These are phyloP conservation scores for Neurospora sp. DNA, from an alignment of 495 filamentous ascomycete genomes.

Conservation along the genomic window DNA sequence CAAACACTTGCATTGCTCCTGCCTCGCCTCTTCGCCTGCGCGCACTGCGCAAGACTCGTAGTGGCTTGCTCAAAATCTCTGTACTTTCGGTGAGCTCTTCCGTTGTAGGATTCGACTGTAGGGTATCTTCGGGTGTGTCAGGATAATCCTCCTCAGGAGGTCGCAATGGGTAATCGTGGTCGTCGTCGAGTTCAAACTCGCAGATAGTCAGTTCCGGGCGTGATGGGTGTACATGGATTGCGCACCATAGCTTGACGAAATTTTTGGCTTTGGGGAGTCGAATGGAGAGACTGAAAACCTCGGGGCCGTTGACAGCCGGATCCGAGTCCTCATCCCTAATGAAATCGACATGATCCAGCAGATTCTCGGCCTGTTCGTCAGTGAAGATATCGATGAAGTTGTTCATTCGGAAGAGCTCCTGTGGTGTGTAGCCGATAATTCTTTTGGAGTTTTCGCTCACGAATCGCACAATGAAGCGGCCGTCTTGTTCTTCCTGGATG, in stretches of 20 bases:
- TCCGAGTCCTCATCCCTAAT: slow-evolving; percentile 69
- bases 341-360: slow-evolving; percentile 83
- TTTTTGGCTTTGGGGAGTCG: slow-evolving; percentile 37
- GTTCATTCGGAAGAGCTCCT: slow-evolving; percentile 61
- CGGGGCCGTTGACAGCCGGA: slow-evolving; percentile 63
- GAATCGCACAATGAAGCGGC: slow-evolving; percentile 59
- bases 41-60: slow-evolving; percentile 70
- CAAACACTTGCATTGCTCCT: slow-evolving; percentile 88
- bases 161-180: slow-evolving; percentile 58
- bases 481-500: slow-evolving; percentile 59
- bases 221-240: slow-evolving; percentile 60
- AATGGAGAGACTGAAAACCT: slow-evolving; percentile 74
- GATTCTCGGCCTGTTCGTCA: slow-evolving; percentile 71
- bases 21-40: slow-evolving; percentile 71
- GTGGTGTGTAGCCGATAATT: slow-evolving; percentile 71
- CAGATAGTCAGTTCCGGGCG: slow-evolving; percentile 70
- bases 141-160: slow-evolving; percentile 45
- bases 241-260: slow-evolving; percentile 73
- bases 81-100: slow-evolving; percentile 71
- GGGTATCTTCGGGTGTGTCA: slow-evolving; percentile 60
- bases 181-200: slow-evolving; percentile 88
- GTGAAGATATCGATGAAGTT: slow-evolving; percentile 73
- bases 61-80: slow-evolving; percentile 59
- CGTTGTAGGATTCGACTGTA: slow-evolving; percentile 54
- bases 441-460: slow-evolving; percentile 78